Evolutionary conservation across 768 basidiomycete genomes (phyloP), one percentile per base, ranked within the genome.

Genomic region (Lactifluus piperatus): DNA sequence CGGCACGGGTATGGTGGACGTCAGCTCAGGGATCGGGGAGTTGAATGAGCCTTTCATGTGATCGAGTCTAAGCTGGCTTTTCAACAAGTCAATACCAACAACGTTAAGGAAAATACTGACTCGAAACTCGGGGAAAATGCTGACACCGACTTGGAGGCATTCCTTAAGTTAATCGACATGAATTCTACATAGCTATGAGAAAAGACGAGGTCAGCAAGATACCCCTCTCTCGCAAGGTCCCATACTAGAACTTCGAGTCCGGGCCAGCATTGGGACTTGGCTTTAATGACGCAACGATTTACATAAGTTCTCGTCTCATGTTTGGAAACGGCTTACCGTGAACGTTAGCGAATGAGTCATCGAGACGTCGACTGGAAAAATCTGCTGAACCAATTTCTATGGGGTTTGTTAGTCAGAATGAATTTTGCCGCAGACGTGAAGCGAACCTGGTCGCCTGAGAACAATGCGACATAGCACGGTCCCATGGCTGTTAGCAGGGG

Each of bases 31-130:
- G 32, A 81, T 68, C 18, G 82, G 79, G 1, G 73, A 69, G 26
- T 72, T 67, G 65, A 83, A 80, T 27, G 80, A 79, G 50, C 86
- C 86, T 13, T 73, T 74, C 85, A 88, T 86, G 39, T 74, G 74
- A 37, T 73, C 69, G 27, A 88, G 72, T 4, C 83, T 87, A 62
- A 11, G 24, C 10, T 7, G 24, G 39, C 24, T 4, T 30, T 50
- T n/a, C 29, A 48, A 46, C 51, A 32, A n/a, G 52, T 60, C 45
- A 58, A 36, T 29, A 9, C 29, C 37, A 10, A 24, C 18, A 36
- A 36, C 11, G 45, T 16, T 22, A 24, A 34, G 49, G 29, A 4
- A 7, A 10, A 41, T 2, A 72, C 80, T 51, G 62, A 84, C 85
- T 68, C 66, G 72, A 89, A 88, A 60, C 73, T 74, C 0, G 79